Conservation (phyloP, 2,329 filamentous ascomycete genomes). For the Hymenoscyphus fraxineus region DNA sequence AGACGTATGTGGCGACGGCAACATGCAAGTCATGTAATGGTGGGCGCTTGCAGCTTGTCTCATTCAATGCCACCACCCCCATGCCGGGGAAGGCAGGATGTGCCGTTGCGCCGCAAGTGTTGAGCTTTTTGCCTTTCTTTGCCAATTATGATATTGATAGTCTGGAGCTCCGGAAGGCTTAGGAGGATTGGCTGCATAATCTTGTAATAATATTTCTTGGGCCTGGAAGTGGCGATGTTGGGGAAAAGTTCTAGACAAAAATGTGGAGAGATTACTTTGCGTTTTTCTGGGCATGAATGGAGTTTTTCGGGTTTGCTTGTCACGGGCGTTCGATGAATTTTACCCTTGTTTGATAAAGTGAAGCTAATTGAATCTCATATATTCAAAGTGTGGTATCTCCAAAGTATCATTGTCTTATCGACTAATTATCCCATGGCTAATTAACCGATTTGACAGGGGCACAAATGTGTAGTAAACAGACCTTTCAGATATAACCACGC, state of each 20-base stretch:
- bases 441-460: too few relatives aligned
- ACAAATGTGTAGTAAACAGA: too few relatives aligned
- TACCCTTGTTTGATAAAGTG: neutral
- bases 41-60: constrained; percentile 6
- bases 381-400: neutral
- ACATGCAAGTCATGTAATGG: constrained; percentile 9
- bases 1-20: constrained; percentile 11
- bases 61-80: constrained; percentile 9
- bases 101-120: constrained; percentile 9
- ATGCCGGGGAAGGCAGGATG: constrained; percentile 2
- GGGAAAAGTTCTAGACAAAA: neutral
- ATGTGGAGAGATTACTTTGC: neutral
- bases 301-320: neutral
- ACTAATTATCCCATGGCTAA: neutral
- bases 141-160: constrained; percentile 8
- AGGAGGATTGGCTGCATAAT: neutral
- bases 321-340: neutral
- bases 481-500: too few relatives aligned
- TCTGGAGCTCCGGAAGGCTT: constrained; percentile 1
- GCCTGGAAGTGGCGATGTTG: neutral
- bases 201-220: neutral
- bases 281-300: neutral
- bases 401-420: neutral
- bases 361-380: neutral
- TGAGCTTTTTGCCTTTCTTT: constrained; percentile 12